Percentiles rank a stretch among this genome's conserved stretches.
phyloP scores from a whole-genome alignment of 1,139 yeast genomes.

The Saccharomycopsis hybrid region DNA sequence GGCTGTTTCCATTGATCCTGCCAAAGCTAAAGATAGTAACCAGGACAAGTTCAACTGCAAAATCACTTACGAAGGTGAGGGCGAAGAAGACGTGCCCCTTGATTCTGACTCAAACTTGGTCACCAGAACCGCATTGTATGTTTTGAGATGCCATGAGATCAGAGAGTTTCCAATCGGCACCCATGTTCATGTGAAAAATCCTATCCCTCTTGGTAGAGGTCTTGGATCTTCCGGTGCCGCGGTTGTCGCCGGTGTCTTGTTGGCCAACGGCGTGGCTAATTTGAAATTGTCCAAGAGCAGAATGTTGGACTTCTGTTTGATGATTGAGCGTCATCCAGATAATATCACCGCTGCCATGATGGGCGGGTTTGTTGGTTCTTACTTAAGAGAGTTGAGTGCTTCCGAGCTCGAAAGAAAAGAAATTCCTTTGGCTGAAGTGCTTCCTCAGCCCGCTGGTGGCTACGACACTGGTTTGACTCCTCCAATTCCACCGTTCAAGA shows the following conservation, averaged over 20 bases:
- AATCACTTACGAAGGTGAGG: constrained; percentile 66
- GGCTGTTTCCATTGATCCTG: constrained; percentile 55
- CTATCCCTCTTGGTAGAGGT: constrained; percentile 95
- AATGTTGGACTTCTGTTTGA: constrained; percentile 86
- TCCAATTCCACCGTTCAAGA: constrained; percentile 74
- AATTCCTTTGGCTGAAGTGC: constrained; percentile 76
- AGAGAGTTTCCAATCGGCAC: constrained; percentile 79
- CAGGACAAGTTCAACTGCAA: constrained; percentile 63
- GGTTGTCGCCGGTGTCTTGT: constrained; percentile 92
- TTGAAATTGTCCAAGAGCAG: constrained; percentile 69
- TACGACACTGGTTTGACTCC: constrained; percentile 61
- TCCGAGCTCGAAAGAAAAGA: constrained; percentile 68
- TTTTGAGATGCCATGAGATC: constrained; percentile 74
- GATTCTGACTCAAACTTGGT: constrained; percentile 73
- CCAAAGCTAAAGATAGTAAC: constrained; percentile 38
- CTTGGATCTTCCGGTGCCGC: constrained; percentile 98
- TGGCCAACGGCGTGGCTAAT: constrained; percentile 79
- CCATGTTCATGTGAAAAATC: constrained; percentile 72
- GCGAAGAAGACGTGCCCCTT: constrained; percentile 74
- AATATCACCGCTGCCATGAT: constrained; percentile 98
- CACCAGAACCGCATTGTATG: constrained; percentile 88
- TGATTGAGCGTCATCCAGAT: constrained; percentile 98
- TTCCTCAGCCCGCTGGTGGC: constrained; percentile 71
- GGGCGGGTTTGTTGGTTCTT: constrained; percentile 97
- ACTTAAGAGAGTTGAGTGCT: constrained; percentile 69